Evolutionary conservation across 768 basidiomycete species (phyloP).

Genomic region (Suillus plorans): DNA sequence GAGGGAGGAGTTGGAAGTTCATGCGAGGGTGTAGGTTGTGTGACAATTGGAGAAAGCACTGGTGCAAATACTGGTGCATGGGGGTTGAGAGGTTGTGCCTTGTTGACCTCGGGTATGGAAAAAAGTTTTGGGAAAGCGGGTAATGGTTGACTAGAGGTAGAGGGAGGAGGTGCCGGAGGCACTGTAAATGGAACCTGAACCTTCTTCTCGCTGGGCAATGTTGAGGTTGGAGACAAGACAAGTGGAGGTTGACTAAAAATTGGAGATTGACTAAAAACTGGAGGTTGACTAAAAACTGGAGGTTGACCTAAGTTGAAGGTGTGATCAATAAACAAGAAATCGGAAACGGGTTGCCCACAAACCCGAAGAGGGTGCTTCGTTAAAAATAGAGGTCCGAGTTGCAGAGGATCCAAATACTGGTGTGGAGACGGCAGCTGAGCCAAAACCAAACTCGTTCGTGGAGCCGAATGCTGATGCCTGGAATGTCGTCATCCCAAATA

Average conservation of each 20-base stretch:
- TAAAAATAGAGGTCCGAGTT: background rate
- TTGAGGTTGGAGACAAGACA: background rate
- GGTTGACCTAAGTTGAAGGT: background rate
- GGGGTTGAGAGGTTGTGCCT: constrained; percentile 16
- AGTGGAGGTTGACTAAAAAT: background rate
- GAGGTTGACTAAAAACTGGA: background rate
- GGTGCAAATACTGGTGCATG: constrained; percentile 17
- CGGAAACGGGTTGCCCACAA: background rate
- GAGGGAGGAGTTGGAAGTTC: constrained; percentile 17
- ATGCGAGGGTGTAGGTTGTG: constrained; percentile 2
- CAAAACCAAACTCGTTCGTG: constrained; percentile 8
- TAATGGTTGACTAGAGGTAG: background rate
- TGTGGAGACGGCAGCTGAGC: constrained; percentile 3
- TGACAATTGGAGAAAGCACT: background rate
- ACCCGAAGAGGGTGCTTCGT: background rate
- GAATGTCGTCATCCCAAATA: constrained; percentile 27
- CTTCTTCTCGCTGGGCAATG: background rate
- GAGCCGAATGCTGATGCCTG: constrained; percentile 18
- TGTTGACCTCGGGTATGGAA: background rate
- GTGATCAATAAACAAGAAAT: background rate
- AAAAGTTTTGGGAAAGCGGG: background rate
- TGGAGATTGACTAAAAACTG: background rate
- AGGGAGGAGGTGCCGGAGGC: no score
- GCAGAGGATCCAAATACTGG: constrained; percentile 12
- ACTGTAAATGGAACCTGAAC: background rate